Conservation (phyloP, 352 stramenopile genomes). For the Thraustochytrium sp. region DNA sequence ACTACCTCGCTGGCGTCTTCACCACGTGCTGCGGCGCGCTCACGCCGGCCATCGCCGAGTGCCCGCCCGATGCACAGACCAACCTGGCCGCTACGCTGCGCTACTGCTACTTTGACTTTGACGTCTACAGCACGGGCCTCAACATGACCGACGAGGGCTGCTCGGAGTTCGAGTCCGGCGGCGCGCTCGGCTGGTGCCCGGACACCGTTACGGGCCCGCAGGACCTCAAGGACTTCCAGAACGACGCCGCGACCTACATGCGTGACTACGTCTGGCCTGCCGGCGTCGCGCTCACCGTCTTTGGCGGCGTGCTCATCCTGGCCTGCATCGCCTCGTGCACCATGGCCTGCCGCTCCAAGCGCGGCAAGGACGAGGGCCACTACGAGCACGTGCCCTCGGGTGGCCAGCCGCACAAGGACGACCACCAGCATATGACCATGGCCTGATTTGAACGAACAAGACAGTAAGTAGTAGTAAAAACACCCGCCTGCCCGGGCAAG, state of each 20-base stretch:
- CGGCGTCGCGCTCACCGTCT: conserved; percentile 11
- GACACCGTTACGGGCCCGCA: neutral
- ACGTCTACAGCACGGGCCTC: neutral
- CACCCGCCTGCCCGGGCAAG: too few relatives aligned
- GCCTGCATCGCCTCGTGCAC: neutral
- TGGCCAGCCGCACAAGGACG: neutral
- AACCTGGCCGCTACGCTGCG: neutral
- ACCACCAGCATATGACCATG: neutral
- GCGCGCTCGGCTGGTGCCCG: neutral
- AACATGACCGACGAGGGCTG: neutral
- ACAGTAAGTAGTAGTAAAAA: too few relatives aligned
- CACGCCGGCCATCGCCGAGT: neutral
- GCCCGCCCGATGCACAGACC: neutral
- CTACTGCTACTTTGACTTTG: conserved; percentile 34
- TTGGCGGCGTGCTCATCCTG: conserved; percentile 14
- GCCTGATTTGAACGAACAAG: too few relatives aligned
- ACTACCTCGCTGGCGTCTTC: conserved; percentile 22
- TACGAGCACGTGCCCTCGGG: neutral
- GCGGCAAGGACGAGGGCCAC: neutral
- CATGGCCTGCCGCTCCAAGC: conserved; percentile 10
- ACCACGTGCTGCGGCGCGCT: neutral
- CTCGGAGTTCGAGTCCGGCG: neutral
- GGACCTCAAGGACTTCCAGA: conserved; percentile 34
- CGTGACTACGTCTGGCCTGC: conserved; percentile 24
- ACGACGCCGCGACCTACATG: neutral